A percentile compares a stretch with the other conserved stretches of the same genome.
These are phyloP conservation scores for Ogataea degrootiae DNA, from an alignment of 805 yeast species.

Conservation along the genomic window DNA sequence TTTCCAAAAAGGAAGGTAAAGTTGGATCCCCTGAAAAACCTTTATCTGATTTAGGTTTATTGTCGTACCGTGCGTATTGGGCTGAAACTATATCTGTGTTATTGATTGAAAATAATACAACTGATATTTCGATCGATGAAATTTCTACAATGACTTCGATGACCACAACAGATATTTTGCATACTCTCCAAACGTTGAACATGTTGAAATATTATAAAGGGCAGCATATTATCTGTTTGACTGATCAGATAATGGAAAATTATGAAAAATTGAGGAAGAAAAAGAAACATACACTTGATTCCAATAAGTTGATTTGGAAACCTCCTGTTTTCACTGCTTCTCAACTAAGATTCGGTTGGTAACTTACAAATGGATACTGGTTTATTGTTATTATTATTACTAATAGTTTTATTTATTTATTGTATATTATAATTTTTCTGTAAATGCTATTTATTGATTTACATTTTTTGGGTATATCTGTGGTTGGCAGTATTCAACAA, in stretches of 20 bases:
- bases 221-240: conserved; percentile 83
- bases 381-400: too few relatives aligned
- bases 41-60: conserved; percentile 85
- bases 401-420: too few relatives aligned
- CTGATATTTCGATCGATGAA: conserved; percentile 75
- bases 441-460: not conserved
- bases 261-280: conserved; percentile 63
- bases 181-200: conserved; percentile 86
- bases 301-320: conserved; percentile 75
- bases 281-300: conserved; percentile 72
- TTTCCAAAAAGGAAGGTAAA: conserved; percentile 83
- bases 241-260: conserved; percentile 73
- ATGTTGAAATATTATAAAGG: conserved; percentile 92
- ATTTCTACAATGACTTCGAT: conserved; percentile 81
- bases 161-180: conserved; percentile 94
- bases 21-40: conserved; percentile 98
- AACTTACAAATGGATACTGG: conserved; percentile 2
- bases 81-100: conserved; percentile 79
- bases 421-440: conserved; percentile 2
- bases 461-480: not conserved
- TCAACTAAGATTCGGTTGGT: conserved; percentile 95
- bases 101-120: conserved; percentile 53
- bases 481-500: not conserved
- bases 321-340: conserved; percentile 97
- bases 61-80: conserved; percentile 96